Percentiles rank a stretch among this genome's conserved stretches.
These are phyloP conservation scores for Physcomitrellopsis africana DNA, from an alignment of 225 moss, liverwort and hornwort genomes.

Conservation along the genomic window DNA sequence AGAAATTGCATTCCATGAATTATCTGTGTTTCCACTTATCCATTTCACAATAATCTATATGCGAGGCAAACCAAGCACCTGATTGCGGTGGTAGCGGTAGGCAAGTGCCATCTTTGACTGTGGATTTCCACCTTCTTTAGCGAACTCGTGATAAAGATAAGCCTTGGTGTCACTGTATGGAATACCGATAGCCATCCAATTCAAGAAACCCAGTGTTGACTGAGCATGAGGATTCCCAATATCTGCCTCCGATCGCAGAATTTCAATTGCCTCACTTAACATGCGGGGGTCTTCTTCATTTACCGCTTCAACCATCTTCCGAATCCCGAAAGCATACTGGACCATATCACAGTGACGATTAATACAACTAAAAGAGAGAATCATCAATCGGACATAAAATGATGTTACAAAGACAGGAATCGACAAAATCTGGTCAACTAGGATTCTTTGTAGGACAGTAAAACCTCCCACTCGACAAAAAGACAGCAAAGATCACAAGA, in stretches of 20 bases:
- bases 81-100: constrained; percentile 60
- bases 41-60: no score
- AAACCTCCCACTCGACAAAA: neutral
- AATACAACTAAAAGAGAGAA: no score
- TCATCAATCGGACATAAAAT: no score
- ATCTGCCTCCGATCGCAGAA: constrained; percentile 52
- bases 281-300: constrained; percentile 53
- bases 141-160: constrained; percentile 60
- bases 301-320: constrained; percentile 55
- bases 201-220: constrained; percentile 67
- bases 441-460: neutral
- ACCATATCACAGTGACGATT: neutral
- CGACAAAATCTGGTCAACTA: constrained; percentile 11
- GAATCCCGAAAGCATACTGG: constrained; percentile 51
- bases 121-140: constrained; percentile 66
- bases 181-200: constrained; percentile 60
- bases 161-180: constrained; percentile 56
- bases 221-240: constrained; percentile 68
- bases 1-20: neutral
- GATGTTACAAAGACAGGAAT: neutral
- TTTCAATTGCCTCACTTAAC: constrained; percentile 46
- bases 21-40: no score
- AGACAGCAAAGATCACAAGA: neutral
- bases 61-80: constrained; percentile 30
- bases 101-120: constrained; percentile 76